Evolutionary conservation across 176 grass and related monocot species (phyloP), one percentile per base, ranked within the genome.

Genomic region (Eragrostis curvula): DNA sequence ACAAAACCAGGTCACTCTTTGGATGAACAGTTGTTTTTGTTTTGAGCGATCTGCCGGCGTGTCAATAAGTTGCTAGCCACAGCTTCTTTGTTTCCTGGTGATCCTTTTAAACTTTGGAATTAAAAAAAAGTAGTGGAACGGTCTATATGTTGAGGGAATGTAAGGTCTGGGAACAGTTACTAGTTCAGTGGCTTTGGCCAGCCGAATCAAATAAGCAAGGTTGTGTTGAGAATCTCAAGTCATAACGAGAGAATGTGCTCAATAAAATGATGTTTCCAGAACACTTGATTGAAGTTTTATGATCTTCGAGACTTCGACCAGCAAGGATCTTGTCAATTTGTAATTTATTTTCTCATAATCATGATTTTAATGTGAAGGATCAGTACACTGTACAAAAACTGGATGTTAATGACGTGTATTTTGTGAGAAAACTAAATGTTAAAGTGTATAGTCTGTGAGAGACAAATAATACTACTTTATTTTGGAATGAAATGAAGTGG

Each of bases 1-100:
- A 97, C 74, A 67, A 82, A 67, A 89, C 51, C 12, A 81, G 84
- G 30, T 93, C 94, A 25, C 55, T 97, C 59, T 97, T 97, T 17
- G 75, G 85, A 2, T 81, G 52, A 81, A 71, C 36, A 25, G n/a
- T 10, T 13, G 9, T 7, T 0, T 18, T 21, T 36, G 13, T 9
- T 29, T 32, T 75, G 62, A 80, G 23, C 10, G 23, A 73, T 74
- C 14, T 7, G 32, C 58, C 20, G 59, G 53, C 1, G 6, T 70
- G 52, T 55, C 68, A 79, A 83, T 79, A 82, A 87, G 58, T 23
- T 10, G 11, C n/a, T 29, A 62, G 17, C 49, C 77, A 41, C 49
- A 21, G 60, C 45, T 52, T 9, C 9, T 30, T 68, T 20, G 29
- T 85, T 70, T 85, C 45, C 27, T 81, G 51, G 9, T 71, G 27